Conservation (phyloP, 352 stramenopile genomes). For the Phytopythium mirpurense region DNA sequence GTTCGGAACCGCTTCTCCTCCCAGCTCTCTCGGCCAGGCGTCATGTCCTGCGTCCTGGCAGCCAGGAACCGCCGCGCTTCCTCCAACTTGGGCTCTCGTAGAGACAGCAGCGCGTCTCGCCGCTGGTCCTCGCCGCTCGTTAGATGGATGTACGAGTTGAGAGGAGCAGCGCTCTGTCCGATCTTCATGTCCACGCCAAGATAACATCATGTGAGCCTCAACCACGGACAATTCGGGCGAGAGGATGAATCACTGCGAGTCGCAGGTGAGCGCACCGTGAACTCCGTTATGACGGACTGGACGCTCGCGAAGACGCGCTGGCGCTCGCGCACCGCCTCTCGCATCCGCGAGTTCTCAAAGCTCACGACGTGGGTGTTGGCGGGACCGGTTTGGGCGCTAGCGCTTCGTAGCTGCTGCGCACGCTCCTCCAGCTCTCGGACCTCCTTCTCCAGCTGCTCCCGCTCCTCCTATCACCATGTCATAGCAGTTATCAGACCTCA, state of each 20-base stretch:
- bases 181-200: no score
- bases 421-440: constrained; percentile 1
- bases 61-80: constrained; percentile 10
- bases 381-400: background rate
- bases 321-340: background rate
- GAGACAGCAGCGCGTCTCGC: background rate
- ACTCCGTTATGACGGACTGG: constrained; percentile 6
- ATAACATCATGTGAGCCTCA: no score
- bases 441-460: constrained; percentile 3
- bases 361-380: no score
- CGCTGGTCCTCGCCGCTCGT: constrained; percentile 7
- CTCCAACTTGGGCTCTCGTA: constrained; percentile 11
- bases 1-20: constrained; percentile 1
- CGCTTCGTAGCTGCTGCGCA: background rate
- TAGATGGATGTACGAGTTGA: constrained; percentile 9
- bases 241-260: no score
- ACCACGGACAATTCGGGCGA: no score
- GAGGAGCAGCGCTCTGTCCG: constrained; percentile 1
- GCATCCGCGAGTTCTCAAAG: background rate
- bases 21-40: constrained; percentile 21
- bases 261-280: constrained; percentile 2
- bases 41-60: constrained; percentile 21
- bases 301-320: background rate
- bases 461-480: background rate
- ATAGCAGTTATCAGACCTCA: background rate